Evolutionary conservation across 2,329 filamentous ascomycete genomes (phyloP), one percentile per base, ranked within the genome.

Genomic region (Penicillium sp.): DNA sequence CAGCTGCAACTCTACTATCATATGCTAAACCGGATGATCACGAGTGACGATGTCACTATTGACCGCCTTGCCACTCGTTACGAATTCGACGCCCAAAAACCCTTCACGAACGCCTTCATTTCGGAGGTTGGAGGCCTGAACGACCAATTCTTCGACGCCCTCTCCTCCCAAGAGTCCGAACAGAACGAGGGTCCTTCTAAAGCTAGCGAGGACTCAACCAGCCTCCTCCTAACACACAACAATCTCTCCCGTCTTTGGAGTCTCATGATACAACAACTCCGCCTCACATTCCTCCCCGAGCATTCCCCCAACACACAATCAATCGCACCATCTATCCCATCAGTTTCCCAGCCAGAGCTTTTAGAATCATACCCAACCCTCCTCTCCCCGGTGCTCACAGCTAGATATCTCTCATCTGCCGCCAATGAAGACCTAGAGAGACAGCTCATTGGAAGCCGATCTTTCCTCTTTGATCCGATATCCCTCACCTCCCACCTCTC

Each of bases 1-100:
- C 94, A 99, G 69, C 79, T 97, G 0, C 91, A 95, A 73, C 78
- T 97, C 0, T 99, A 97, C 69, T 91, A 93, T 62, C 86, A 87
- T 26, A 85, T 97, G 50, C 79, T 99, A n/a, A 84, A 86, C 10
- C 82, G 86, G 3, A 84, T 97, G 65, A 55, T 67, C 22, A 89
- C 88, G 0, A 81, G 84, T 0, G 87, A 87, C 47, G 81, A 82
- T 8, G 80, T 96, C 0, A 84, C 91, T 54, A 89, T 91, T 35
- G 73, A 84, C 19, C 75, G 79, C 0, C 79, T 97, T 0, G 86
- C 93, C 55, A 71, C 79, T 7, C 86, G 91, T 1, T 95, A 96
- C 63, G 78, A 80, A 0, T 78, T 97, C 8, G 80, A 90, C 30
- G 73, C 84, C 0, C 59, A 88, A 14, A 80, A 80, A 3, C 69